Conservation (phyloP, 2,329 filamentous ascomycete genomes). For the Aspergillus pseudoviridinutans region DNA sequence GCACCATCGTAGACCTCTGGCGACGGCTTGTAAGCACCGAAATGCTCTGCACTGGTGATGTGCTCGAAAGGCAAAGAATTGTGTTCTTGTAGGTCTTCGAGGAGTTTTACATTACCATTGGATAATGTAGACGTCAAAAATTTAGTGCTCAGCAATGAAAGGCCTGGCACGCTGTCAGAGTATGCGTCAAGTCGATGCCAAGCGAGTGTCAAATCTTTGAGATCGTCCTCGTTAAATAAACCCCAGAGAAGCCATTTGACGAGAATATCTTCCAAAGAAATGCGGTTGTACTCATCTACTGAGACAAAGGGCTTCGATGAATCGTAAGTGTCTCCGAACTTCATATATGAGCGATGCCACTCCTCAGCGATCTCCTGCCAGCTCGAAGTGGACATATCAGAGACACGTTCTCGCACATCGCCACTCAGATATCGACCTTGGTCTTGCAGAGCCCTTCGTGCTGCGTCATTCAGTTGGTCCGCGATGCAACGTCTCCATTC, state of each 20-base stretch:
- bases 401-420: slow-evolving; percentile 6
- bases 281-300: slow-evolving; percentile 14
- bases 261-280: slow-evolving; percentile 9
- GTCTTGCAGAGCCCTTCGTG: slow-evolving; percentile 7
- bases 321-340: slow-evolving; percentile 13
- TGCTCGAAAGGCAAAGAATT: slow-evolving; percentile 57
- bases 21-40: slow-evolving; percentile 68
- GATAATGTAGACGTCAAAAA: slow-evolving; percentile 63
- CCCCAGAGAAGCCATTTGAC: slow-evolving; percentile 2
- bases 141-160: slow-evolving; percentile 52
- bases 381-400: slow-evolving; percentile 6
- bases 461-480: slow-evolving; percentile 8
- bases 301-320: slow-evolving; percentile 12
- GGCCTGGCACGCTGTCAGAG: slow-evolving; percentile 55
- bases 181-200: slow-evolving; percentile 73
- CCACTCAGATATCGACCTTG: neutral
- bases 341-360: slow-evolving; percentile 16
- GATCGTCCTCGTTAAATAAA: slow-evolving; percentile 11
- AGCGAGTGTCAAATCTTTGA: slow-evolving; percentile 47
- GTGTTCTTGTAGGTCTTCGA: slow-evolving; percentile 58
- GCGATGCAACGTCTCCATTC: slow-evolving; percentile 16
- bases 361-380: slow-evolving; percentile 12
- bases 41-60: slow-evolving; percentile 64
- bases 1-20: slow-evolving; percentile 64
- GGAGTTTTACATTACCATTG: slow-evolving; percentile 64